Conservation (phyloP, 208 protist species). For the Balamuthia mandrillaris region DNA sequence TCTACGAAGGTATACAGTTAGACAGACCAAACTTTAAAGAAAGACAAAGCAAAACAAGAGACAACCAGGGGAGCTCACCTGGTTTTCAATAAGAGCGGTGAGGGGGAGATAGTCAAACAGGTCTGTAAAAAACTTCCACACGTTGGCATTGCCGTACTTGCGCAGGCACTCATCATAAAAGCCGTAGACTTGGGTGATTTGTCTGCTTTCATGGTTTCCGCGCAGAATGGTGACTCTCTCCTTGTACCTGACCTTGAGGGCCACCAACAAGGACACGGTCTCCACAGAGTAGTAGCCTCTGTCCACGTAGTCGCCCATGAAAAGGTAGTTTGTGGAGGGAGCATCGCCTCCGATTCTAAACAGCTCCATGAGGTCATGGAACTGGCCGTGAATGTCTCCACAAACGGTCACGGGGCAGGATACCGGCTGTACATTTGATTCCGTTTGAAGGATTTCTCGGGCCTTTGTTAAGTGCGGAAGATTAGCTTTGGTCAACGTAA, state of each 20-base stretch:
- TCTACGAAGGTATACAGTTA: constrained; percentile 78
- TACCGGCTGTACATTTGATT: constrained; percentile 90
- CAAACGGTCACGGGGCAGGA: constrained; percentile 95
- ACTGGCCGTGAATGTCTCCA: constrained; percentile 99
- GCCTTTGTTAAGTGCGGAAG: constrained; percentile 61
- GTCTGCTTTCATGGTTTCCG: constrained; percentile 82
- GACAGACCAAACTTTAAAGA: too few species aligned
- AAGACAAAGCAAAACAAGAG: too few species aligned
- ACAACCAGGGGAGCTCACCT: constrained; percentile 63
- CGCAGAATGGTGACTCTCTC: constrained; percentile 84
- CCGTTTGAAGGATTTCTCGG: constrained; percentile 71
- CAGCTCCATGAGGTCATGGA: constrained; percentile 95
- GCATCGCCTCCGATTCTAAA: constrained; percentile 82
- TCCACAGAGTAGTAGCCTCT: constrained; percentile 91
- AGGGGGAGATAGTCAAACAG: constrained; percentile 97
- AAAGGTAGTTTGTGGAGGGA: constrained; percentile 89
- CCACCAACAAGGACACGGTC: constrained; percentile 87
- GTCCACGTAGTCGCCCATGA: constrained; percentile 96
- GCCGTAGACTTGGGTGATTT: constrained; percentile 87
- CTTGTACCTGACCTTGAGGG: constrained; percentile 87
- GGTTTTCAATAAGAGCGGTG: constrained; percentile 92
- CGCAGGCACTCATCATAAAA: constrained; percentile 98
- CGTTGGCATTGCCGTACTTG: constrained; percentile 93
- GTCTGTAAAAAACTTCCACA: constrained; percentile 96
- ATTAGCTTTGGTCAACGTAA: too few species aligned